phyloP scores from a whole-genome alignment of 1,139 yeast species.

The Taphrina deformans region DNA sequence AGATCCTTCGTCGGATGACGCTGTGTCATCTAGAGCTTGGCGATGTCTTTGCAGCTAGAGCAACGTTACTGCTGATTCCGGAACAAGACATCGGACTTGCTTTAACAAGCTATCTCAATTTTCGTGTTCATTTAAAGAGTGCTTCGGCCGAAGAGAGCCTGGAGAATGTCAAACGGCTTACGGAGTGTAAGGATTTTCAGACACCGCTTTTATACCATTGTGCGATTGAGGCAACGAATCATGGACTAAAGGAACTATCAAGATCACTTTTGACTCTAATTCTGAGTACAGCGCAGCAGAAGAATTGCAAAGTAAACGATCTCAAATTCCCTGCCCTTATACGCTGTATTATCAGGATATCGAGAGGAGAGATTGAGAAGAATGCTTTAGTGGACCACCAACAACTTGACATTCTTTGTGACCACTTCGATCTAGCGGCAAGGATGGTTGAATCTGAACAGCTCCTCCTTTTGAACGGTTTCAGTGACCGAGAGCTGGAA shows the following conservation, averaged over 20 bases:
- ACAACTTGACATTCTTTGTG: slow-evolving; percentile 31
- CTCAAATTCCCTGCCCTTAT: slow-evolving; percentile 15
- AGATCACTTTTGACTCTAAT: slow-evolving; percentile 32
- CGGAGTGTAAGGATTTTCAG: slow-evolving; percentile 14
- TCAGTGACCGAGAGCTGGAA: slow-evolving; percentile 34
- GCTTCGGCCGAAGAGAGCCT: slow-evolving; percentile 4
- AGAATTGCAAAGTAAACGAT: neutral
- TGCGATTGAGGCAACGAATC: slow-evolving; percentile 37
- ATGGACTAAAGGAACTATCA: slow-evolving; percentile 33
- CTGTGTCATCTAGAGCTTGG: slow-evolving; percentile 35
- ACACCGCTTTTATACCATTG: slow-evolving; percentile 35
- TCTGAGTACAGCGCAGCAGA: slow-evolving; percentile 9
- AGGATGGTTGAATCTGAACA: neutral
- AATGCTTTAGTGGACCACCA: neutral
- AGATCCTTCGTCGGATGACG: slow-evolving; percentile 35
- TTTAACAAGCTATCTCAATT: slow-evolving; percentile 35
- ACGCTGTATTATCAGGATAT: slow-evolving; percentile 36
- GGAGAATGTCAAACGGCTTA: slow-evolving; percentile 21
- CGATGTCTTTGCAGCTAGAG: slow-evolving; percentile 18
- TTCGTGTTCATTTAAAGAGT: slow-evolving; percentile 27
- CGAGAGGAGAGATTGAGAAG: slow-evolving; percentile 24
- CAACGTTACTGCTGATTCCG: slow-evolving; percentile 25
- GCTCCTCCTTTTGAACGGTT: slow-evolving; percentile 4
- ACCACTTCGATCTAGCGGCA: slow-evolving; percentile 35
- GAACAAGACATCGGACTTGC: slow-evolving; percentile 27